These are phyloP conservation scores for Barnettozyma californica DNA, from an alignment of 805 yeast species.

Conservation along the genomic window DNA sequence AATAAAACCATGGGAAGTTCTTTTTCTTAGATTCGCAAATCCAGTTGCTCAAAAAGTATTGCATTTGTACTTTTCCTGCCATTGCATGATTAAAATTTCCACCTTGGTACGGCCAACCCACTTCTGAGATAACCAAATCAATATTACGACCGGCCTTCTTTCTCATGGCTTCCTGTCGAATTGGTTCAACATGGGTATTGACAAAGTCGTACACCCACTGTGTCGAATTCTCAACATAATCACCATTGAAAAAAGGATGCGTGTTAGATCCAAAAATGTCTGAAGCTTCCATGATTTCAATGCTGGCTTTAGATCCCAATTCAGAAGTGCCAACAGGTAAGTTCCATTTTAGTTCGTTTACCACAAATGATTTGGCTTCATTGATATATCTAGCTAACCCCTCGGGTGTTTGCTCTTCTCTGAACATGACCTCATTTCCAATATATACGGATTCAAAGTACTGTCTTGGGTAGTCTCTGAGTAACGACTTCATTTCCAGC, in stretches of 20 bases:
- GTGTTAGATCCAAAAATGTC: slow-evolving; percentile 60
- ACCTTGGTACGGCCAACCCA: slow-evolving; percentile 71
- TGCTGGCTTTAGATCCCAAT: slow-evolving; percentile 41
- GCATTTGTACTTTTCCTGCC: slow-evolving; percentile 42
- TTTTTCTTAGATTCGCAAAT: slow-evolving; percentile 38
- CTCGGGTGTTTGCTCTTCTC: slow-evolving; percentile 39
- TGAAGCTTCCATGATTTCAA: slow-evolving; percentile 35
- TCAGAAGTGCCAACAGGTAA: slow-evolving; percentile 63
- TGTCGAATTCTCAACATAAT: slow-evolving; percentile 38
- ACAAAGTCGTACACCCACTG: slow-evolving; percentile 49
- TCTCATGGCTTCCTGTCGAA: slow-evolving; percentile 22
- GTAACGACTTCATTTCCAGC: slow-evolving; percentile 35
- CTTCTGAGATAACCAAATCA: slow-evolving; percentile 46
- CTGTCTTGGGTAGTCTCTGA: slow-evolving; percentile 39
- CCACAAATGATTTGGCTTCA: slow-evolving; percentile 35
- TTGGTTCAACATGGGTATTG: slow-evolving; percentile 38
- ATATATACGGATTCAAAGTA: slow-evolving; percentile 47
- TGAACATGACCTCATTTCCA: slow-evolving; percentile 59
- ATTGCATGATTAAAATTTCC: slow-evolving; percentile 41
- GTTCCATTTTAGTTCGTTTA: slow-evolving; percentile 28
- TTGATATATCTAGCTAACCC: slow-evolving; percentile 38
- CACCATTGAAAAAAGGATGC: slow-evolving; percentile 68
- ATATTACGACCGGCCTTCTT: slow-evolving; percentile 18
- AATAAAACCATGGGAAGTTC: slow-evolving; percentile 45
- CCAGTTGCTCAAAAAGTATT: slow-evolving; percentile 46